A percentile compares a stretch with the other conserved stretches of the same genome.
These are phyloP conservation scores for Rhynchosporium agropyri DNA, from an alignment of 2,329 filamentous ascomycete genomes.

Conservation along the genomic window DNA sequence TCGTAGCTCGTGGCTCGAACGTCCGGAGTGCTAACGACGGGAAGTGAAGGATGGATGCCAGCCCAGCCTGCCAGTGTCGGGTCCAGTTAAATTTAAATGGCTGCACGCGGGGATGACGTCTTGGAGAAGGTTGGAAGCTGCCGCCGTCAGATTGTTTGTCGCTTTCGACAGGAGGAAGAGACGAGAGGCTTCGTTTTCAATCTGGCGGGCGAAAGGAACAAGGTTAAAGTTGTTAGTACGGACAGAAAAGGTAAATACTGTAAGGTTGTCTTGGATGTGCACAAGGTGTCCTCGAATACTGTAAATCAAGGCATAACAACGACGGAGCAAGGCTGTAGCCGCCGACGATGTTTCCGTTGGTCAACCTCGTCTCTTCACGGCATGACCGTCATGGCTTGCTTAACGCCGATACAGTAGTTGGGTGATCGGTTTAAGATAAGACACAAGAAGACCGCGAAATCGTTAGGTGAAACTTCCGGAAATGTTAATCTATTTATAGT, in stretches of 20 bases:
- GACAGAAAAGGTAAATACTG: background rate
- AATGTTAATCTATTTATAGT: too few relatives aligned
- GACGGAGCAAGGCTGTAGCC: slow-evolving; percentile 5
- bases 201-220: background rate
- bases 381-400: slow-evolving; percentile 13
- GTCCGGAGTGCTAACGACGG: too few relatives aligned
- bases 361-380: too few relatives aligned
- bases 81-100: background rate
- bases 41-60: too few relatives aligned
- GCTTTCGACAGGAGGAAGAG: background rate
- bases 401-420: background rate
- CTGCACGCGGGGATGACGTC: slow-evolving; percentile 7
- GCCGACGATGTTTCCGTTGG: slow-evolving; percentile 5
- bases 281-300: background rate
- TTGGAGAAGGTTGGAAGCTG: slow-evolving; percentile 1
- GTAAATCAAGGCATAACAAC: slow-evolving; percentile 4
- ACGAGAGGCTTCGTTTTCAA: background rate
- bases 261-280: background rate
- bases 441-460: background rate
- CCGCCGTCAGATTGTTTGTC: slow-evolving; percentile 5
- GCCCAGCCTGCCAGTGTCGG: too few relatives aligned
- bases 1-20: background rate
- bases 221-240: background rate
- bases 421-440: background rate
- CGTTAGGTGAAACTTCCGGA: too few relatives aligned